Base-by-base conservation (phyloP, 148 eudicot genomes). In the Cornus florida region DNA sequence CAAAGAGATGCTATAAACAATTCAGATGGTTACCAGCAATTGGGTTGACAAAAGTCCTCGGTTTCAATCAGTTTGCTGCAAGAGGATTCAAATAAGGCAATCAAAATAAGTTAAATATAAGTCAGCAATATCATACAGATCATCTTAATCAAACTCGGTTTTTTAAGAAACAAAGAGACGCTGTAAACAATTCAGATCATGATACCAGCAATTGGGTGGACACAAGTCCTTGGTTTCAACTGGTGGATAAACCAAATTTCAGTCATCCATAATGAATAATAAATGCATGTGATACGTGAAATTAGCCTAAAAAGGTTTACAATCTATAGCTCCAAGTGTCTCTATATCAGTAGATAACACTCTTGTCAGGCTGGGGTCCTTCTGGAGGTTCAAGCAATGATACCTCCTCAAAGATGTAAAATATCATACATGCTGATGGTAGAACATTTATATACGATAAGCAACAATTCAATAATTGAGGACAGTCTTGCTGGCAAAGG, bases 41-140 rank as follows among this genome's bases (percentile, higher is more conserved):
- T 28, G 28, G 28, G 28, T 28, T 0, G 28, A 28, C 28, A 28
- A 0, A 28, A 28, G 28, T 28, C 28, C 28, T 28, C 28, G 28
- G 28, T 28, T 28, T 28, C 28, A 28, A 28, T 28, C 28, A 28
- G 28, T 28, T 28, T 28, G 28, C 99, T 96, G 98, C 89, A 86
- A 17, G 17, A 70, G 31, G 33, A 43, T 77, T 72, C 62, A 75
- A 17, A 48, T 75, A 50, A 39, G n/a, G 53, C 39, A 74, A 43
- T 70, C 38, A 70, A 64, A 17, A 38, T 17, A 28, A 28, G 28
- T 28, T 28, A 60, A 10, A 46, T 38, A 66, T 8, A 6, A 32
- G 3, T 62, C 46, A 56, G 50, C 32, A 53, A 11, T 57, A 57
- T 57, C 20, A 57, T 57, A 57, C 19, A 57, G 64, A 57, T 48